A percentile compares a stretch with the other conserved stretches of the same genome.
These are phyloP conservation scores for Gynostemma pentaphyllum DNA, from an alignment of 306 rosid species.

Conservation along the genomic window DNA sequence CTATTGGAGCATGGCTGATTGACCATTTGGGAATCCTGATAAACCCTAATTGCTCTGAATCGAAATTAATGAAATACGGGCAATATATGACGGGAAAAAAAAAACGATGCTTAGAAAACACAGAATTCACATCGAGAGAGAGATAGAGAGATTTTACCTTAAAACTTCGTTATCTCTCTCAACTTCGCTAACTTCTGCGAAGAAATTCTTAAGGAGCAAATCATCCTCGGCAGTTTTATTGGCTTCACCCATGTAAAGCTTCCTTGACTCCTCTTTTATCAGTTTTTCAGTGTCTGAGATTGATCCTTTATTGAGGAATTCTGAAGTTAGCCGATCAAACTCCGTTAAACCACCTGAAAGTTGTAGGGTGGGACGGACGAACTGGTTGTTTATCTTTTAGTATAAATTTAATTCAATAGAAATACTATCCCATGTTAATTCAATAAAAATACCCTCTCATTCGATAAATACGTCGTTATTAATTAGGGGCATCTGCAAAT, in stretches of 20 bases:
- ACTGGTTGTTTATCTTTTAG: no score
- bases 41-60: slow-evolving; percentile 4
- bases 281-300: not conserved
- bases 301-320: not conserved
- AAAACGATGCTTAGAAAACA: not conserved
- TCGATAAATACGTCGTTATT: no score
- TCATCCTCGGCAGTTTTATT: slow-evolving; percentile 38
- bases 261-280: not conserved
- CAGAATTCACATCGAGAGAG: not conserved
- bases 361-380: not conserved
- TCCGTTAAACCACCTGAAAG: not conserved
- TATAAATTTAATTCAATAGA: no score
- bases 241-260: slow-evolving; percentile 12
- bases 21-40: not conserved
- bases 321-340: not conserved
- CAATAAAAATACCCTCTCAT: no score
- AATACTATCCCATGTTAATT: no score
- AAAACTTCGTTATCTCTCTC: slow-evolving; percentile 91
- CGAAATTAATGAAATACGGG: not conserved
- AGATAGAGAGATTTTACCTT: slow-evolving; percentile 35
- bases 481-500: no score
- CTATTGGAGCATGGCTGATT: not conserved
- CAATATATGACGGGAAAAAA: not conserved
- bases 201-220: slow-evolving; percentile 89
- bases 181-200: slow-evolving; percentile 96